These are phyloP conservation scores for Trichoderma polysporum DNA, from an alignment of 2,329 filamentous ascomycete genomes.

Conservation along the genomic window DNA sequence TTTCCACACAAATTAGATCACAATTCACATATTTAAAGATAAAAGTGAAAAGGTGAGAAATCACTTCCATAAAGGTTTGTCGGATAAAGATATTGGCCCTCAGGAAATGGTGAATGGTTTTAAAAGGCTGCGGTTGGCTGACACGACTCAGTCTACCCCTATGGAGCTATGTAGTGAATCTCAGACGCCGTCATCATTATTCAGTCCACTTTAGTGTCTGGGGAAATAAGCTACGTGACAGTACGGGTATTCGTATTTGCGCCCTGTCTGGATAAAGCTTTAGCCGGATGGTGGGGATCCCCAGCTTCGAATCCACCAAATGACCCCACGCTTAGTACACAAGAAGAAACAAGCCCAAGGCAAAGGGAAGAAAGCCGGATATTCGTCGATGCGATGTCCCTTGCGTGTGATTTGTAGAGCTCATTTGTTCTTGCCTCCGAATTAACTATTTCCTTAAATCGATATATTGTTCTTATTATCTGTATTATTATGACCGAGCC, in stretches of 20 bases:
- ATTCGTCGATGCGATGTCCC: not conserved
- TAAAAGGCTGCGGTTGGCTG: no score
- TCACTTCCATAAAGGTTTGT: not conserved
- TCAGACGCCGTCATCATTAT: not conserved
- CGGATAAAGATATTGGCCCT: constrained; percentile 5
- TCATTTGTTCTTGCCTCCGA: not conserved
- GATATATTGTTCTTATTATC: not conserved
- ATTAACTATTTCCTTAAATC: not conserved
- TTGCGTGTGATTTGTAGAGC: not conserved
- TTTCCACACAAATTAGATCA: not conserved
- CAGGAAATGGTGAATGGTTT: not conserved
- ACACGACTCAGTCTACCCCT: not conserved
- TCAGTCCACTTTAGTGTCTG: not conserved
- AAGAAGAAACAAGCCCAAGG: no score
- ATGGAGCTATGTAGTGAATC: not conserved
- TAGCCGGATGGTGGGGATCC: constrained; percentile 2
- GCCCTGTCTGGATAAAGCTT: constrained; percentile 8
- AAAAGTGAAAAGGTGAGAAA: not conserved
- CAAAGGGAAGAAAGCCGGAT: not conserved
- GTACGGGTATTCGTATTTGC: not conserved
- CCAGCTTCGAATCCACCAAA: not conserved
- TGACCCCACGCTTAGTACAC: not conserved
- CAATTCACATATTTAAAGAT: not conserved
- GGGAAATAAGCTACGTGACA: not conserved
- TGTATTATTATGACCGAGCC: not conserved